Evolutionary conservation across 805 yeast species (phyloP), one percentile per base, ranked within the genome.

Genomic region (Saccharomyces eubayanus): DNA sequence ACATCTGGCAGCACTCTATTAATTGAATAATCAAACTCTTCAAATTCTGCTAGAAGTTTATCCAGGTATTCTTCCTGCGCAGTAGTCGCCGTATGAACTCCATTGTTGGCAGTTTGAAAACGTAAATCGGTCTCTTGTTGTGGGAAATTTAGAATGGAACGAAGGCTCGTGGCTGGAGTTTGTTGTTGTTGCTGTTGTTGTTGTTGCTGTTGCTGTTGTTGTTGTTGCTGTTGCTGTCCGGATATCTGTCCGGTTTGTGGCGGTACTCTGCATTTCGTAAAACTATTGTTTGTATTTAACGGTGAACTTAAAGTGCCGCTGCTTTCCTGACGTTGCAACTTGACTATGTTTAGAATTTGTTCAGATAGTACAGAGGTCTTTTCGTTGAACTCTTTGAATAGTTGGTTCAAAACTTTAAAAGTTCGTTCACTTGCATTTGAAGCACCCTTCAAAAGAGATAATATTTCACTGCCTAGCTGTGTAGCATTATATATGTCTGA

Each of bases 391-490:
- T 84, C 87, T 62, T 86, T 90, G 64, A 87, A 87, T 53, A 89
- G 72, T 4, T 84, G 81, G 66, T 85, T 87, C 66, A 89, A 77
- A 51, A 89, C 85, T 59, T 82, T 82, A 70, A 85, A 87, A 14
- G 90, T 87, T 55, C 94, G 74, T 51, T 82, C 75, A 2, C 96
- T 90, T 8, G 95, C 85, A 63, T 78, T 79, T 21, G 89, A 81
- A 62, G 80, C 79, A 62, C 81, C 85, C 64, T 85, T 87, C 65
- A 89, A 74, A 31, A 76, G 72, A 59, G 82, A 82, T 57, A 88
- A 74, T 0, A 84, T 87, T 56, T 78, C 77, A 62, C 82, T 80
- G 14, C 95, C 95, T 49, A 78, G 74, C 60, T 84, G 88, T 11
- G 88, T 88, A 65, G 85, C 91, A 49, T 77, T 74, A 53, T 80